Base-by-base conservation (phyloP, 768 basidiomycete genomes). In the Mycena crocata region DNA sequence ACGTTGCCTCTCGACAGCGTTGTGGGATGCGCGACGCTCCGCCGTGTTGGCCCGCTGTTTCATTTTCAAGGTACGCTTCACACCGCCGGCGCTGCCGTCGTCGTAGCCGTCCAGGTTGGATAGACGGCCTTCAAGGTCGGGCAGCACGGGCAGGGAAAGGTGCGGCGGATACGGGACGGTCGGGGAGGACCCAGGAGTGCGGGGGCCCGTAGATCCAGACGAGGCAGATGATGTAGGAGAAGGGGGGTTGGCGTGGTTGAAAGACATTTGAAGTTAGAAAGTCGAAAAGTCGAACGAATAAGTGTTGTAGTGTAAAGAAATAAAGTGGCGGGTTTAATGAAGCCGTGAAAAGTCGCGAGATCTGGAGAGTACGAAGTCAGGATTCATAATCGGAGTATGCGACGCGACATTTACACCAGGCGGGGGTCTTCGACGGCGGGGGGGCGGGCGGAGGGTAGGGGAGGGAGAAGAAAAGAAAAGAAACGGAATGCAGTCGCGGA, bases 1-100 rank as follows among this genome's bases (percentile, higher is more conserved):
- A 37, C 92, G 84, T 68, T 87, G 87, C 60, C 92, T 83, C 80
- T 93, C 92, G 49, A 92, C 89, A 44, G 92, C 92, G 74, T 93
- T 93, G 80, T 93, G 92, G 48, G 88, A 90, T 8, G 90, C 89
- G 59, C 92, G 82, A 79, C 91, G 90, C 77, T 93, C 92, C 50
- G 91, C 92, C 60, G 91, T 93, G 79, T 91, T 92, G 66, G 90
- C 89, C 28, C 91, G 86, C 48, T 70, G 69, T 31, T 70, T 70
- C 68, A 70, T 66, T 46, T 70, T 70, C 44, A 70, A 28, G 8
- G 69, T 66, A 32, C 69, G 69, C 62, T 70, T 70, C 32, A 57
- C 69, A 28, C 69, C 62, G 32, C 69, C 65, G 35, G 69, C 69
- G 52, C 62, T 52, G 45, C 28, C 30, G 45, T 66, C 65, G 46